These are phyloP conservation scores for Aspergillus oerlinghausenensis DNA, from an alignment of 2,329 filamentous ascomycete genomes.

Conservation along the genomic window DNA sequence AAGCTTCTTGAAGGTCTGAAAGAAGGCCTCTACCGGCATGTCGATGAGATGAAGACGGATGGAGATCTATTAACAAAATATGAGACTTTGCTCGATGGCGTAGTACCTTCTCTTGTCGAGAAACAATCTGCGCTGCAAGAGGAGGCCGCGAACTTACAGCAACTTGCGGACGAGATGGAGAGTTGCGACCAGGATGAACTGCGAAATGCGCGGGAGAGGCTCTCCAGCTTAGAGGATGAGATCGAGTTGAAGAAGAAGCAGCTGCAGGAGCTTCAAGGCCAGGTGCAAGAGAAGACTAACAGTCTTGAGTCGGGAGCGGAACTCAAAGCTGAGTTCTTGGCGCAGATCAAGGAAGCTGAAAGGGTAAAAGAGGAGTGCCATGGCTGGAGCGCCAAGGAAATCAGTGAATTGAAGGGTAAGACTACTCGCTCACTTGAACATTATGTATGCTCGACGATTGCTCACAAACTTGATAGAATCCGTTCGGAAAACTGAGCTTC, in stretches of 20 bases:
- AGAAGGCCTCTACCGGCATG: constrained; percentile 70
- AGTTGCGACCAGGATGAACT: constrained; percentile 75
- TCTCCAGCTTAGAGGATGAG: constrained; percentile 61
- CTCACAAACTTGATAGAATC: constrained; percentile 25
- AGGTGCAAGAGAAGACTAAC: constrained; percentile 64
- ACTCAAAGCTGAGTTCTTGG: constrained; percentile 64
- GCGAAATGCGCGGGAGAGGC: constrained; percentile 63
- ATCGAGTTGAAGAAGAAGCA: constrained; percentile 65
- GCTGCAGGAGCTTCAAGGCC: constrained; percentile 61
- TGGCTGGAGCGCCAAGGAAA: constrained; percentile 81
- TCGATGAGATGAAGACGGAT: constrained; percentile 72
- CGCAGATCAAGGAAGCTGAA: constrained; percentile 78
- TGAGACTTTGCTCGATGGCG: constrained; percentile 61
- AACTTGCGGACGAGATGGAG: constrained; percentile 58
- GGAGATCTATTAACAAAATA: constrained; percentile 62
- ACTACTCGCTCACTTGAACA: background rate
- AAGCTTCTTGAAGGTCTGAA: constrained; percentile 79
- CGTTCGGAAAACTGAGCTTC: constrained; percentile 36
- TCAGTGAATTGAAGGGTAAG: constrained; percentile 71
- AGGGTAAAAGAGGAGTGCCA: constrained; percentile 80
- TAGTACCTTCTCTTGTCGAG: constrained; percentile 61
- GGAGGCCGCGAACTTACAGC: constrained; percentile 65
- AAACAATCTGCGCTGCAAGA: constrained; percentile 58
- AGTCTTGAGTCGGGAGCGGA: constrained; percentile 59
- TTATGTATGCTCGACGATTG: background rate